Evolutionary conservation across 2,329 filamentous ascomycete genomes (phyloP), one percentile per base, ranked within the genome.

Genomic region (Clonostachys byssicola): DNA sequence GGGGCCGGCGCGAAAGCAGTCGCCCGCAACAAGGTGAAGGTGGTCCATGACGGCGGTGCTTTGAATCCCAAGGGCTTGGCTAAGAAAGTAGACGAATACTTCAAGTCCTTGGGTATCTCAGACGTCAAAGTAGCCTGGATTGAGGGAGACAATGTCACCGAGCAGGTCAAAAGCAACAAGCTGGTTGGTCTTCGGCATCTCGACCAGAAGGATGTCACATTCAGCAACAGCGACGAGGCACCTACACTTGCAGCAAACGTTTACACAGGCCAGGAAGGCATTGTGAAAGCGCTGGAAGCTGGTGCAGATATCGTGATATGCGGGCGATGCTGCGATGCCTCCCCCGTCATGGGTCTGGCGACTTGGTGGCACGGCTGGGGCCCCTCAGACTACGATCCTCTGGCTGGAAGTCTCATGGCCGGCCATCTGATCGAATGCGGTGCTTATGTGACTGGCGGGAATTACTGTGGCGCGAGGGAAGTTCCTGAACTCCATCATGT

Each of bases 291-390:
- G 2, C 57, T 74, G 6, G 56, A 60, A 14, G 51, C 49, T 4
- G 69, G 70, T 0, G 71, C 69, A 6, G 66, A 73, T 47, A 70
- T 74, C 16, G 58, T 74, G 43, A 64, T 74, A 16, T 73, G 70
- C 50, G 71, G 71, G 1, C 64, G 71, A 16, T 70, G 71, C 4
- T 64, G 68, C 2, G 71, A 73, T 48, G 72, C 73, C 2, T 69
- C 65, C 5, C 73, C 72, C 0, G 74, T 78, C 0, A 77, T 80
- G 45, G 77, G 70, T 0, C 73, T 74, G 1, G 75, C 75, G 0
- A 70, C 69, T 59, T 80, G 66, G 59, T 81, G 77, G 77, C 67
- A 79, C 49, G 57, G 62, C 2, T 81, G 76, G 77, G 48, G 50
- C 1, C 65, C 70, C 12, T 66, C 59, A 0, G 65, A 72, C 35